A percentile compares a stretch with the other conserved stretches of the same genome.
These are phyloP conservation scores for Capsicum baccatum DNA, from an alignment of 257 asterid species.

Conservation along the genomic window DNA sequence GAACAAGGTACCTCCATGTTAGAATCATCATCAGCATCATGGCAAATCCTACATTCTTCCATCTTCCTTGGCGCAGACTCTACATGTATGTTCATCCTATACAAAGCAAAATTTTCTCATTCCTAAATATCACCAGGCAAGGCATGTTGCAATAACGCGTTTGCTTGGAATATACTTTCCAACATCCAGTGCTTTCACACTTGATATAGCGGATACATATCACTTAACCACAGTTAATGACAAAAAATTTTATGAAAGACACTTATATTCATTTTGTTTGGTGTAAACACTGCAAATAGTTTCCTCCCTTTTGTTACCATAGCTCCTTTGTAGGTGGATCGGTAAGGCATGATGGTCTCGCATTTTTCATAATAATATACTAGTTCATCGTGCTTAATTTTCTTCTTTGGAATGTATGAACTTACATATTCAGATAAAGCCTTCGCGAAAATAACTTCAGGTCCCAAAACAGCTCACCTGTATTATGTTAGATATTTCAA, in stretches of 20 bases:
- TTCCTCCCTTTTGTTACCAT: slow-evolving; percentile 41
- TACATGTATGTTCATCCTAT: slow-evolving; percentile 58
- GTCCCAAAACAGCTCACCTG: neutral
- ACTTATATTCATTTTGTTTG: neutral
- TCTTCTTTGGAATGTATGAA: slow-evolving; percentile 22
- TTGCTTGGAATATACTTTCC: neutral
- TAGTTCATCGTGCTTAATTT: neutral
- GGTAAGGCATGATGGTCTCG: slow-evolving; percentile 49
- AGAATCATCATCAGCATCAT: slow-evolving; percentile 75
- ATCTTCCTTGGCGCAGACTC: slow-evolving; percentile 47
- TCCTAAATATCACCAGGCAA: slow-evolving; percentile 35
- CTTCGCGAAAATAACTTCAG: slow-evolving; percentile 22
- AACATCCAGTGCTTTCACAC: neutral
- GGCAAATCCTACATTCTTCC: slow-evolving; percentile 89
- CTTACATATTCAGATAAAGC: slow-evolving; percentile 34
- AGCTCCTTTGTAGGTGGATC: neutral
- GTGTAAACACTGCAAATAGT: neutral
- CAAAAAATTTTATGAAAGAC: neutral
- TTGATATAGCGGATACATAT: too few species aligned
- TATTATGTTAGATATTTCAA: neutral
- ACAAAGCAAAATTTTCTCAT: slow-evolving; percentile 40
- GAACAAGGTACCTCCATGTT: slow-evolving; percentile 90
- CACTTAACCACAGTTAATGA: neutral
- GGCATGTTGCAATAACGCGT: slow-evolving; percentile 33
- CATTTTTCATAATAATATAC: slow-evolving; percentile 38